These are phyloP conservation scores for Colletotrichum zoysiae DNA, from an alignment of 2,329 filamentous ascomycete genomes.

Conservation along the genomic window DNA sequence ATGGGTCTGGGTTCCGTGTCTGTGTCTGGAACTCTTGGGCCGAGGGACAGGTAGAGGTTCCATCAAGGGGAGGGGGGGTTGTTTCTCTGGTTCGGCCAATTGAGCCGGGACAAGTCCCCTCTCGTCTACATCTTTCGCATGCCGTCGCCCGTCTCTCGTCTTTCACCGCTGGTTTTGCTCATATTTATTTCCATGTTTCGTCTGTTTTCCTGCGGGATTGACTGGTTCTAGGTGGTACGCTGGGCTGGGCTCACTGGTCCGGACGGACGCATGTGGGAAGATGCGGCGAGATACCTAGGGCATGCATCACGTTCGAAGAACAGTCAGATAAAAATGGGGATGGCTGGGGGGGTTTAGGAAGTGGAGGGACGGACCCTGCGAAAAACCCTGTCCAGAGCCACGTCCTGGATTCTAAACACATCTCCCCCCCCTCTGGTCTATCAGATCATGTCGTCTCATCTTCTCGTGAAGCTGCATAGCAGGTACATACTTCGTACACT, in stretches of 20 bases:
- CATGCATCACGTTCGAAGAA: not conserved
- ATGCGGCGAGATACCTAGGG: not conserved
- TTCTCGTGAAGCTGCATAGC: not conserved
- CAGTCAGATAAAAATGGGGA: conserved; percentile 16
- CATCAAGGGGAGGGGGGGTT: too few relatives aligned
- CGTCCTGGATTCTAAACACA: too few relatives aligned
- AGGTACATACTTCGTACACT: too few relatives aligned
- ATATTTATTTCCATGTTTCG: not conserved
- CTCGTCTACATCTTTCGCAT: not conserved
- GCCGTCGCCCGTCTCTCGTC: not conserved
- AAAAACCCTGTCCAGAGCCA: too few relatives aligned
- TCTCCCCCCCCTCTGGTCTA: not conserved
- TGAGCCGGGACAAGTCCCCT: not conserved
- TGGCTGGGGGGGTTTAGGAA: conserved; percentile 7
- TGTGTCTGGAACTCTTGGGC: not conserved
- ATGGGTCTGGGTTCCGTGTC: too few relatives aligned
- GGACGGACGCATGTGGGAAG: not conserved
- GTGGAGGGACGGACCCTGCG: too few relatives aligned
- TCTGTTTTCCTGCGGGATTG: not conserved
- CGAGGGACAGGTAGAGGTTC: too few relatives aligned
- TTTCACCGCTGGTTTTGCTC: conserved; percentile 13
- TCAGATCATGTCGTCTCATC: not conserved
- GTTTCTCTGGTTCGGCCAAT: conserved; percentile 7
- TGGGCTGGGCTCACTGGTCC: not conserved
- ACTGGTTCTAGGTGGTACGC: not conserved